Evolutionary conservation across 2,329 filamentous ascomycete genomes (phyloP).

Genomic region (Sclerotinia glacialis): DNA sequence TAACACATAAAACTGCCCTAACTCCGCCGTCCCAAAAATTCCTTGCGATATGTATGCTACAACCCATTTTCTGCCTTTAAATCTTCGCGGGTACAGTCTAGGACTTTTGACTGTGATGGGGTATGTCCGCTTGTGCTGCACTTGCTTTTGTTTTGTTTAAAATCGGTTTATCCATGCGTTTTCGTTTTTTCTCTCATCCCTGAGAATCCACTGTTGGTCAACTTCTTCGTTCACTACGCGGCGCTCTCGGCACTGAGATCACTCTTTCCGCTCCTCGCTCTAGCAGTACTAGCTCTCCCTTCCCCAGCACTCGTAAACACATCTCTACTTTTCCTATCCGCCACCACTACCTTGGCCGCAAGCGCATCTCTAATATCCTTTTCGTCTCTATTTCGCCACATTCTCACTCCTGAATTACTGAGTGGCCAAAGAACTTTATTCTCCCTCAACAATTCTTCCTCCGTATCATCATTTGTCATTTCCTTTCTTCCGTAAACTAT

Average conservation of each 20-base stretch:
- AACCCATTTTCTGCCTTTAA: background rate
- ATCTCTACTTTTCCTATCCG: slow-evolving; percentile 15
- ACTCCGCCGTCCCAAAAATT: too few relatives aligned
- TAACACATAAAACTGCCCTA: too few relatives aligned
- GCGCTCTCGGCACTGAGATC: background rate
- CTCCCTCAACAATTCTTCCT: slow-evolving; percentile 18
- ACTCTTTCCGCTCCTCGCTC: slow-evolving; percentile 9
- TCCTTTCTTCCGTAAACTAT: slow-evolving; percentile 25
- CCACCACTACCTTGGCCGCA: slow-evolving; percentile 34
- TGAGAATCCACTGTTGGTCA: background rate
- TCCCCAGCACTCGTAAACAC: background rate
- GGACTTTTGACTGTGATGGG: background rate
- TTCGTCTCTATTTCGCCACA: slow-evolving; percentile 46
- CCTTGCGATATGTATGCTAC: too few relatives aligned
- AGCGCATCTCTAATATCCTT: slow-evolving; percentile 44
- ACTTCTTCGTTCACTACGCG: background rate
- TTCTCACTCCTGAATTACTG: slow-evolving; percentile 43
- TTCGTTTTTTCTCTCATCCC: background rate
- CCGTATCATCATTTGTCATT: background rate
- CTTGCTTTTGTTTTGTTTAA: background rate
- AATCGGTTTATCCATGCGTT: background rate
- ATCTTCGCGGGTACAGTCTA: background rate
- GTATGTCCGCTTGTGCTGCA: background rate
- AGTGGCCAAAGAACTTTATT: slow-evolving; percentile 42
- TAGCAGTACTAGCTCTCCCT: background rate